Evolutionary conservation across 1,284 basidiomycete species (phyloP), one percentile per base, ranked within the genome.

Genomic region (Megacollybia platyphylla): DNA sequence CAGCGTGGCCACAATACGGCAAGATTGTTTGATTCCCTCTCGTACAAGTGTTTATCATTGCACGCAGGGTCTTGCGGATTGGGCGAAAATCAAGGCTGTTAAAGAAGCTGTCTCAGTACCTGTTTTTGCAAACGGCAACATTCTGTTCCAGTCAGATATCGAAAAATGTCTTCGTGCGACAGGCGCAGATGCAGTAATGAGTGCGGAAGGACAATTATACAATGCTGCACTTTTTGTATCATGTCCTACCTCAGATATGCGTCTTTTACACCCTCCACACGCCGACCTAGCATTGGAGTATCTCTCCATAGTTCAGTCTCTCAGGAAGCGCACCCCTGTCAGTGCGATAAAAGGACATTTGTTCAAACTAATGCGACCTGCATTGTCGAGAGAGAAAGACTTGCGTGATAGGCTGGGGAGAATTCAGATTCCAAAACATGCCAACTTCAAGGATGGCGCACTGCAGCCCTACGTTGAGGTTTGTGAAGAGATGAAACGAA

Each of bases 111-210:
- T 97, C 26, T 80, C 76, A 1, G 78, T 97, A 0, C 94, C 94
- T 0, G 92, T 97, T 1, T 88, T 98, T 56, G 93, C 94, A 0
- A 98, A 98, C 58, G 94, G 94, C n/a, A 97, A 97, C 58, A 78
- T 97, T 40, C 74, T 97, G 7, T 91, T 76, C 58, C 73, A 83
- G 38, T 72, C 79, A 18, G 92, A 98, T 58, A 77, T 93, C 41
- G 69, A 73, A 36, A 67, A 69, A 5, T 94, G 91, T 56, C 62
- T 98, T 18, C 69, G 72, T 10, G 71, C 73, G 29, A 98, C 94
- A 0, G 86, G 89, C 2, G 85, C 79, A 3, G 89, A 97, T 53
- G 94, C 82, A 0, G 79, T 97, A 49, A 97, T 97, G 93, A 84
- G 79, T 42, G 94, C 94, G 0, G 94, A 98, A 61, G 94, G 89